Evolutionary conservation across 192 early-diverging fungal genomes (phyloP).

Genomic region (Backusella tuberculispora): DNA sequence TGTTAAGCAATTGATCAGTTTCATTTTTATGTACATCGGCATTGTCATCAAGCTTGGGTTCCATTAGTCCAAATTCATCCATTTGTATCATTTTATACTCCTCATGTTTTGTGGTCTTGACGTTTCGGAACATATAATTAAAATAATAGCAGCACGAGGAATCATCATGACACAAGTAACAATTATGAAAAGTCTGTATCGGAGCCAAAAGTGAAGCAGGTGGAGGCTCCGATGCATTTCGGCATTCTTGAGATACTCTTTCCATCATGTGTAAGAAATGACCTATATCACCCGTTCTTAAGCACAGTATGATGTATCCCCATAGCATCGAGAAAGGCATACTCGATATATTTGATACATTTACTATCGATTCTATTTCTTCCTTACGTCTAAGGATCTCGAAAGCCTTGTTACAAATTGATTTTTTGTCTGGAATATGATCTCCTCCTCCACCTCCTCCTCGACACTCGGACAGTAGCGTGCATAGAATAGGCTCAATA

Average conservation of each 20-base stretch:
- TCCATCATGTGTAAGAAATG: slow-evolving; percentile 12
- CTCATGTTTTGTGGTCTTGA: slow-evolving; percentile 14
- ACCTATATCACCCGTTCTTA: slow-evolving; percentile 22
- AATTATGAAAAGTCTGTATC: slow-evolving; percentile 29
- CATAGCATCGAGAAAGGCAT: slow-evolving; percentile 19
- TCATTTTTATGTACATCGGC: background rate
- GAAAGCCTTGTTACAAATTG: slow-evolving; percentile 20
- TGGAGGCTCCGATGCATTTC: background rate
- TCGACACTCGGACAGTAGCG: slow-evolving; percentile 20
- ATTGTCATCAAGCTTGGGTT: background rate
- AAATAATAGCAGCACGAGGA: slow-evolving; percentile 26
- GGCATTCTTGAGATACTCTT: background rate
- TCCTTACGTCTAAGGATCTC: slow-evolving; percentile 19
- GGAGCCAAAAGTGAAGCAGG: slow-evolving; percentile 29
- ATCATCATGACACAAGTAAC: background rate
- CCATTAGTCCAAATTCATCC: slow-evolving; percentile 17
- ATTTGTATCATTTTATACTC: background rate
- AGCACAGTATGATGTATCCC: slow-evolving; percentile 19
- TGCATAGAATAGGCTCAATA: slow-evolving; percentile 27
- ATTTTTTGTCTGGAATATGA: background rate
- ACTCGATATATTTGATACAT: background rate
- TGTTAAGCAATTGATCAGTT: too few relatives aligned
- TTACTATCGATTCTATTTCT: background rate
- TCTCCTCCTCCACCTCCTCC: background rate
- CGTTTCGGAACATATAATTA: slow-evolving; percentile 27